These are phyloP conservation scores for Melampsora larici-populina DNA, from an alignment of 1,284 basidiomycete species.

Conservation along the genomic window DNA sequence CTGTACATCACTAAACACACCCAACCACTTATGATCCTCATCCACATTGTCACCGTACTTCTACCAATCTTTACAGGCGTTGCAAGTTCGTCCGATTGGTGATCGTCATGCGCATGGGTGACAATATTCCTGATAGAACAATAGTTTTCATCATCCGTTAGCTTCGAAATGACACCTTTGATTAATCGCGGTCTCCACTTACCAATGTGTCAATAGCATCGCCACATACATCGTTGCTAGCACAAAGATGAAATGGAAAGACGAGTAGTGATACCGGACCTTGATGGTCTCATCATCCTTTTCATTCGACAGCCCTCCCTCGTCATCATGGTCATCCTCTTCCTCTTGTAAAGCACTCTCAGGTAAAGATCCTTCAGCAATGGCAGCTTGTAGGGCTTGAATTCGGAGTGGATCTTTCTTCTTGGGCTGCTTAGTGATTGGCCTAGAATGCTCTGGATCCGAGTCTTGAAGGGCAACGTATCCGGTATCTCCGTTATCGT, in stretches of 20 bases:
- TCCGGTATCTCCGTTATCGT: constrained; percentile 29
- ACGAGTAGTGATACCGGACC: constrained; percentile 98
- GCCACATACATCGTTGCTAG: constrained; percentile 97
- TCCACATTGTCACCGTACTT: constrained; percentile 98
- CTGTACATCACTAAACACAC: constrained; percentile 81
- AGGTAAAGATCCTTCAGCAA: constrained; percentile 76
- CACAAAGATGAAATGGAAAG: constrained; percentile 97
- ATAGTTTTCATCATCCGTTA: neutral
- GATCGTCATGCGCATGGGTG: constrained; percentile 24
- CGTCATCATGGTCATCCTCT: constrained; percentile 63
- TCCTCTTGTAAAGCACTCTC: constrained; percentile 82
- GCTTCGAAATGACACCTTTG: constrained; percentile 48
- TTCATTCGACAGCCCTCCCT: constrained; percentile 64
- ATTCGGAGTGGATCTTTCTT: constrained; percentile 84
- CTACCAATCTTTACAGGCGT: constrained; percentile 85
- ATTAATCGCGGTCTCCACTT: constrained; percentile 53
- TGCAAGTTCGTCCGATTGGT: constrained; percentile 53
- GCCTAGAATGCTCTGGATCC: constrained; percentile 14
- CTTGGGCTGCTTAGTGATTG: constrained; percentile 70
- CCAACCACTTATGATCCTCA: constrained; percentile 94
- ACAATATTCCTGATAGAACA: constrained; percentile 29
- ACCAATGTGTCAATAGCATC: constrained; percentile 98
- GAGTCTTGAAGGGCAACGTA: constrained; percentile 42
- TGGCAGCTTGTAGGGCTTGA: constrained; percentile 89
- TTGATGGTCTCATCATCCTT: constrained; percentile 81